Percentiles rank a stretch among this genome's conserved stretches.
These are phyloP conservation scores for Penicillium manginii DNA, from an alignment of 495 filamentous ascomycete species.

Conservation along the genomic window DNA sequence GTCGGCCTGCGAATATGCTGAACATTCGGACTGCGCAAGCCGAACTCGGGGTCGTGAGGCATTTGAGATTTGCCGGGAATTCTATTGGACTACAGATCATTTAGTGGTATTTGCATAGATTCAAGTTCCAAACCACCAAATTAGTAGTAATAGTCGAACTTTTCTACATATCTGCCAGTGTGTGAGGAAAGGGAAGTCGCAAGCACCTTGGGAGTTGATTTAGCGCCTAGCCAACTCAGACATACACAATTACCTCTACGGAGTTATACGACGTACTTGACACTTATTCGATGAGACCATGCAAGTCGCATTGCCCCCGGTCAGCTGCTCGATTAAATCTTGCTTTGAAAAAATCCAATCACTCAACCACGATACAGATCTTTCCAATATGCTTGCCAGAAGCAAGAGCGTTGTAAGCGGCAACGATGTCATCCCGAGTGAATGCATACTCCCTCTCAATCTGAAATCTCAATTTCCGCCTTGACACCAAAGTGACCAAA, in stretches of 20 bases:
- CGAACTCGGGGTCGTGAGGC: not conserved
- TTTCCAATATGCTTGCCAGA: conserved; percentile 21
- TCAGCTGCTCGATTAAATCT: not conserved
- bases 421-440: conserved; percentile 16
- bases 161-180: too few species aligned
- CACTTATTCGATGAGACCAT: too few species aligned
- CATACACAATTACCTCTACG: too few species aligned
- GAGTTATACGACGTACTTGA: too few species aligned
- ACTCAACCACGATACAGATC: conserved; percentile 19
- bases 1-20: not conserved
- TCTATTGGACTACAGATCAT: not conserved
- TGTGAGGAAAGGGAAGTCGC: too few species aligned
- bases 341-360: conserved; percentile 1
- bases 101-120: too few species aligned
- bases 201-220: too few species aligned
- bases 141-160: too few species aligned
- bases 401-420: conserved; percentile 12
- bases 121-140: too few species aligned
- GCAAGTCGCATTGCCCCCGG: too few species aligned
- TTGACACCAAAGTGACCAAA: conserved; percentile 10
- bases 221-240: too few species aligned
- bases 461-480: conserved; percentile 12
- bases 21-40: not conserved
- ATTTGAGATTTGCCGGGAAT: not conserved
- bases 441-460: conserved; percentile 23